These are phyloP conservation scores for Hanseniaspora guilliermondii DNA, from an alignment of 805 yeast genomes.

Conservation along the genomic window DNA sequence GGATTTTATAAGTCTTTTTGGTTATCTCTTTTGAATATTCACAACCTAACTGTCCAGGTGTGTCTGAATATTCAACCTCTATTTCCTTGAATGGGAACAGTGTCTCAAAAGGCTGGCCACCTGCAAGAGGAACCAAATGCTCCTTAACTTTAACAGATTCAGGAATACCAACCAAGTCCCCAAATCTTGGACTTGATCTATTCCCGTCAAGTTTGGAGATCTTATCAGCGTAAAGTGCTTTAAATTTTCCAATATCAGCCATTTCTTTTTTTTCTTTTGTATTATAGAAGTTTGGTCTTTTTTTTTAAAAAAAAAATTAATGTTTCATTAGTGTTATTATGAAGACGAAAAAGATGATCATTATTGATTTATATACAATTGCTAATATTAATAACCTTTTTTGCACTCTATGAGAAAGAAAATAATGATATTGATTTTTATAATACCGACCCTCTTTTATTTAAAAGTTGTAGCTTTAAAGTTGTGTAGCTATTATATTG, in stretches of 20 bases:
- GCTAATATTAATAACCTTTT: no score
- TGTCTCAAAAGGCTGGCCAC: slow-evolving; percentile 49
- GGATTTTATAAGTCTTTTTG: background rate
- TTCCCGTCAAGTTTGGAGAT: background rate
- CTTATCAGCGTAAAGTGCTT: background rate
- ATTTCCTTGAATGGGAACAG: slow-evolving; percentile 49
- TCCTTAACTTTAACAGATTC: background rate
- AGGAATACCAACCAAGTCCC: background rate
- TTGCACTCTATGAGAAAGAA: no score
- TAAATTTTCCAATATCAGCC: background rate
- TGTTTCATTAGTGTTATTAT: no score
- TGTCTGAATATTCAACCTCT: slow-evolving; percentile 33
- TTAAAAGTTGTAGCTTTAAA: no score
- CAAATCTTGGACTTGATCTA: background rate
- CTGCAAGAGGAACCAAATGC: slow-evolving; percentile 35
- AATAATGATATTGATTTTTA: no score
- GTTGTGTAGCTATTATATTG: no score
- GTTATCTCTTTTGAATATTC: slow-evolving; percentile 18
- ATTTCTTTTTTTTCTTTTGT: slow-evolving; percentile 15
- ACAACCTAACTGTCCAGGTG: slow-evolving; percentile 25
- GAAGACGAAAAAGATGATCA: no score
- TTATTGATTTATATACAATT: no score
- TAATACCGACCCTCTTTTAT: no score
- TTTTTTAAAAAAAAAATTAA: no score
- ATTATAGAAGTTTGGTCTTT: background rate